A percentile compares a stretch with the other conserved stretches of the same genome.
These are phyloP conservation scores for Apium graveolens DNA, from an alignment of 129 eudicot species.

Conservation along the genomic window DNA sequence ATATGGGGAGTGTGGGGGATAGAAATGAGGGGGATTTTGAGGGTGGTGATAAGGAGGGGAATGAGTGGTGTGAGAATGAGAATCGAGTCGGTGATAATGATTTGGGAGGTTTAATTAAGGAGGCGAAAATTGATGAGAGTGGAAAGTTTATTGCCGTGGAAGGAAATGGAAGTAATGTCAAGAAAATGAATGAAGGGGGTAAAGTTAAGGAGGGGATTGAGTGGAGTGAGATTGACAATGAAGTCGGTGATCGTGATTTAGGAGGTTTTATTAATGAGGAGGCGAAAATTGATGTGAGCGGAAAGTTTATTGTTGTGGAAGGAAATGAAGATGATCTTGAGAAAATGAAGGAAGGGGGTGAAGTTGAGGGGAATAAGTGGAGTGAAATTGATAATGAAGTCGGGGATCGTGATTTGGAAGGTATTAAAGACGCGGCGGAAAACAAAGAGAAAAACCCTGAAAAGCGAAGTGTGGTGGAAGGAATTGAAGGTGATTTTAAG, in stretches of 20 bases:
- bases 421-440: neutral
- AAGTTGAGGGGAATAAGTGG: neutral
- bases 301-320: neutral
- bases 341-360: neutral
- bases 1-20: neutral
- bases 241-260: neutral
- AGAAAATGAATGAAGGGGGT: neutral
- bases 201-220: neutral
- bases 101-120: neutral
- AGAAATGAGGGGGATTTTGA: neutral
- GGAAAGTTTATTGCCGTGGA: neutral
- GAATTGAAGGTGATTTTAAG: neutral
- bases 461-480: neutral
- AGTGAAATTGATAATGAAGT: neutral
- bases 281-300: neutral
- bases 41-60: constrained; percentile 1
- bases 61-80: neutral
- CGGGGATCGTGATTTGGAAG: neutral
- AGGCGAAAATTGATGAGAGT: neutral
- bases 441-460: neutral
- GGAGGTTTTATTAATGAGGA: neutral
- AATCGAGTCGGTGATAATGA: neutral
- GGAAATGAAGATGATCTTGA: neutral
- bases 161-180: neutral
- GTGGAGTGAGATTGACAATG: constrained; percentile 4